Conservation (phyloP, 139 green algal genomes). For the Tetradesmus obliquus region DNA sequence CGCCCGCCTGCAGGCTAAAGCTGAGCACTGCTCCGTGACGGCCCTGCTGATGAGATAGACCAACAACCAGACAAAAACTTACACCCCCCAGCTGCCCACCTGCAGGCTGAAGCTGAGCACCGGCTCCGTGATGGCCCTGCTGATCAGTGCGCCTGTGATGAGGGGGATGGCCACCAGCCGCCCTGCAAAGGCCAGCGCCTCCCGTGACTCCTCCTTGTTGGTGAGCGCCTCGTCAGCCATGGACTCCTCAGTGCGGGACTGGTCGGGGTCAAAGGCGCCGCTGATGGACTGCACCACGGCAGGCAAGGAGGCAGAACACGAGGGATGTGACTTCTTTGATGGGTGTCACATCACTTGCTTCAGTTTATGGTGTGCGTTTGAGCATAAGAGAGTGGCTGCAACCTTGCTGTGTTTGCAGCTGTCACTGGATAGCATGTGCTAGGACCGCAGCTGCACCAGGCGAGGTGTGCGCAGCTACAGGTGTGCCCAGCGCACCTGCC, state of each 20-base stretch:
- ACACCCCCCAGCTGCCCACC: neutral
- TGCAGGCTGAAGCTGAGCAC: slow-evolving; percentile 70
- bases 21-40: slow-evolving; percentile 76
- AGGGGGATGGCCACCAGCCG: slow-evolving; percentile 76
- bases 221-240: slow-evolving; percentile 77
- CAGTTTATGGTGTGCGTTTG: neutral
- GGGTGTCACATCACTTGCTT: neutral
- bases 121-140: slow-evolving; percentile 73
- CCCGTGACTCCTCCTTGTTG: slow-evolving; percentile 84
- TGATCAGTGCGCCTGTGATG: slow-evolving; percentile 72
- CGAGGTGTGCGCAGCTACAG: neutral
- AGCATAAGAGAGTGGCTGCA: too few species aligned
- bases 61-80: slow-evolving; percentile 54
- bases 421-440: neutral
- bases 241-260: slow-evolving; percentile 59
- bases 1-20: slow-evolving; percentile 53
- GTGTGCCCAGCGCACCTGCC: slow-evolving; percentile 24
- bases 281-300: neutral
- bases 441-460: neutral
- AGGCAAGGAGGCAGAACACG: neutral
- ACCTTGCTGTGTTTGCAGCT: neutral
- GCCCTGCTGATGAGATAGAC: slow-evolving; percentile 63
- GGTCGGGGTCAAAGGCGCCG: slow-evolving; percentile 64
- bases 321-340: neutral
- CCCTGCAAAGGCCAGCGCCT: slow-evolving; percentile 63